Evolutionary conservation across 1,284 basidiomycete species (phyloP), one percentile per base, ranked within the genome.

Genomic region (Ganoderma leucocontextum): DNA sequence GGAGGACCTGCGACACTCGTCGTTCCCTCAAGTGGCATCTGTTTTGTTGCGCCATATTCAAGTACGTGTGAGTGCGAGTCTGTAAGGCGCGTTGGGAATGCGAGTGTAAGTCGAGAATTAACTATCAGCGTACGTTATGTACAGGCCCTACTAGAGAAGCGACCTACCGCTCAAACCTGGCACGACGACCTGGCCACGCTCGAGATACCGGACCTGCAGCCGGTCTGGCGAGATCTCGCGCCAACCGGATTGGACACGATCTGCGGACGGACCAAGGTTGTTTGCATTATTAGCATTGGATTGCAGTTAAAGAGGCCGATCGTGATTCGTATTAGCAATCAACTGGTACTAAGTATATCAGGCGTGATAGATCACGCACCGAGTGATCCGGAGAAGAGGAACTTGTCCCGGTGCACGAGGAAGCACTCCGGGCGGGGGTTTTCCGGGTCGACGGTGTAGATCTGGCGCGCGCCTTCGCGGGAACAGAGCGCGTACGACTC

Each of bases 21-120:
- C 7, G 89, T 88, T 41, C 89, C 90, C 75, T 90, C 88, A 4
- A 97, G 83, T 47, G 87, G 87, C 58, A 93, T 84, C 71, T 88
- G 83, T 63, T 83, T 86, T 55, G 84, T 87, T 36, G 89, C 88
- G 33, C 93, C 93, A 75, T 93, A 93, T 76, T 93, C 91, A 17
- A 95, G 82, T 60, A 92, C 88, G 75, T 95, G 94, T 0, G 86
- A 91, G 81, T 96, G 95, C 0, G 94, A 92, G 80, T 96, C 95
- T 92, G 73, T 13, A 62, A 10, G 25, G 49, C 36, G n/a, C 58
- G 52, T 53, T 4, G 6, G 13, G 39, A 69, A 64, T 38, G 22
- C 6, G 22, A 25, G 6, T 4, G 44, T 29, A 1, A 29, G 29
- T 29, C 29, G 29, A 29, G 29, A 29, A 29, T 25, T 17, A 29